Base-by-base conservation (phyloP, 768 basidiomycete genomes). In the Saitozyma sp. region DNA sequence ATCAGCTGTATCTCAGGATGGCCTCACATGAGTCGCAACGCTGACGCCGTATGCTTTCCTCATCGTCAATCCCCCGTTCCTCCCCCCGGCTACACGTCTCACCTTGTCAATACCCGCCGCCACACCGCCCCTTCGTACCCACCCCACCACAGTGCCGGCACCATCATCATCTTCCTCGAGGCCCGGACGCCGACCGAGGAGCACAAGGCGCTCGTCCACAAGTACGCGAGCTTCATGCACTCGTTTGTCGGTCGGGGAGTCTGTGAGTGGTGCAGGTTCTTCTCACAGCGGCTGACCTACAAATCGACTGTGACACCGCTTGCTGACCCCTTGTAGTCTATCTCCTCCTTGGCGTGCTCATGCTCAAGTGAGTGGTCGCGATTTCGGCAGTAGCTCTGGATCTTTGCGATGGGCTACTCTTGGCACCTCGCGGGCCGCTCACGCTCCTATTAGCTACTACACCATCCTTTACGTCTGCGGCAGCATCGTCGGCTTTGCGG, bases 171-270 rank as follows among this genome's bases (percentile, higher is more conserved):
- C 41, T 77, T 65, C 55, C 74, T 79, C 45, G 79, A 80, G 54
- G 40, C 78, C 13, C 64, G 71, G n/a, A 55, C 71, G 3, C 77
- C 74, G 0, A 78, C 79, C 1, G 76, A 77, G 62, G 65, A 78
- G 50, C 78, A 80, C 58, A 76, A 76, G 62, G 63, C 57, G 8
- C 53, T 77, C 10, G 59, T 80, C 0, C 72, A 78, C 61, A 69
- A 68, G 41, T 80, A 80, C 69, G 79, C 79, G 14, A 73, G 72
- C 51, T 80, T 80, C 60, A 73, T 80, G 70, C 77, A 78, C 54
- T 75, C 72, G 2, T 80, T 78, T 62, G 62, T 73, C 11, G 79
- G 79, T 8, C 70, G 79, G 55, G 79, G 79, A 54, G 77, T 78
- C 54, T 77, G 79, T 80, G 62, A 77, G 78, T 45, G 41, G 13